Percentiles rank a stretch among this genome's conserved stretches.
Evolutionary conservation across 2,329 filamentous ascomycete species (phyloP).

Genomic region (Cercospora sojina): DNA sequence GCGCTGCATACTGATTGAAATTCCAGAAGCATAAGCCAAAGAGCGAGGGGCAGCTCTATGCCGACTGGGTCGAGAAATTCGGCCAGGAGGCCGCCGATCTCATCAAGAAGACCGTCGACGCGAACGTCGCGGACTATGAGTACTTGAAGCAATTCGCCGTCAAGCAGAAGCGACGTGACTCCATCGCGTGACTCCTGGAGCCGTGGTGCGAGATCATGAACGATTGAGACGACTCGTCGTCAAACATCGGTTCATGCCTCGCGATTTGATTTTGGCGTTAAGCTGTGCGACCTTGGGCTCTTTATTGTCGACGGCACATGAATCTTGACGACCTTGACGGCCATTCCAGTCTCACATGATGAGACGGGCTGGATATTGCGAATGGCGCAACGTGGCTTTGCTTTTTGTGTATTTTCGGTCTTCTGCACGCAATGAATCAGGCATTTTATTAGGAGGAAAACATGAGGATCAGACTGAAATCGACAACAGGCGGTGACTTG

Average conservation of each 20-base stretch:
- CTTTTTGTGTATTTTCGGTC: neutral
- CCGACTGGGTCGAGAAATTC: constrained; percentile 72
- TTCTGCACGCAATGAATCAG: neutral
- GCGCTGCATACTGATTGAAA: constrained; percentile 11
- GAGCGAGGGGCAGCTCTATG: constrained; percentile 65
- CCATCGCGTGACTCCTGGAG: constrained; percentile 13
- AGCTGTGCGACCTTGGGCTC: neutral
- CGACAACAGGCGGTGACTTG: neutral
- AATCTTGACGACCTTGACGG: neutral
- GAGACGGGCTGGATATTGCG: neutral
- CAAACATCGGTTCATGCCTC: neutral
- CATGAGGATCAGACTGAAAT: neutral
- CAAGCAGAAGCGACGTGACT: constrained; percentile 14
- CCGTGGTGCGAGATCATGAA: constrained; percentile 9
- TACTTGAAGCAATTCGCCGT: constrained; percentile 74
- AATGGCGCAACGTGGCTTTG: neutral
- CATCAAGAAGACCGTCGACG: constrained; percentile 69
- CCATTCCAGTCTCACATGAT: neutral
- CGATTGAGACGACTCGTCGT: neutral
- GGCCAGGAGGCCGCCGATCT: constrained; percentile 68
- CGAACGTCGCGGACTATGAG: constrained; percentile 73
- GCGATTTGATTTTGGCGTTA: neutral
- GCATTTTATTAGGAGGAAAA: neutral
- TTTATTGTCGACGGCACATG: neutral
- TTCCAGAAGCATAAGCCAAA: constrained; percentile 59